phyloP scores from a whole-genome alignment of 2,329 filamentous ascomycete genomes.

The Diplodia intermedia region DNA sequence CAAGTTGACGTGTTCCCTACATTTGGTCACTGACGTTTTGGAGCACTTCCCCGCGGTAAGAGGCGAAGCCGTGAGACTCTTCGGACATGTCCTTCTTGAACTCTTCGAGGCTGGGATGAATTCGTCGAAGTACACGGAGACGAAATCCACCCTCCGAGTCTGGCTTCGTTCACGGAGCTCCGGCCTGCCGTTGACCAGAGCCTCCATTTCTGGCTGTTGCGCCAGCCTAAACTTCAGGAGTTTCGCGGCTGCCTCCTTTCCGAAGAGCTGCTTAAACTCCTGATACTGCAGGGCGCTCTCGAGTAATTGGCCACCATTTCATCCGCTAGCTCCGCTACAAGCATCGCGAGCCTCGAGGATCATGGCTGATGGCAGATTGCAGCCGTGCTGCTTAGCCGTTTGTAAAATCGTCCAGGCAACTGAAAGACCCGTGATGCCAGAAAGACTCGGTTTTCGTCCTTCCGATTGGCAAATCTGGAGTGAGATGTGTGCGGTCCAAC shows the following conservation, averaged over 20 bases:
- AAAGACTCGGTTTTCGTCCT: background rate
- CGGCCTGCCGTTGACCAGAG: background rate
- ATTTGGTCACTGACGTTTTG: too few species aligned
- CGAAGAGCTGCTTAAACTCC: conserved; percentile 1
- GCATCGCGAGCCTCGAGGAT: conserved; percentile 47
- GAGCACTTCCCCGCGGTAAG: too few species aligned
- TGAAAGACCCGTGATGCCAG: background rate
- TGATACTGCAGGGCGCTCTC: background rate
- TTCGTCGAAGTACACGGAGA: background rate
- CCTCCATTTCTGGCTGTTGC: background rate
- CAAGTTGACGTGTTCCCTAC: too few species aligned
- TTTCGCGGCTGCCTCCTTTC: background rate
- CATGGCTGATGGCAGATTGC: conserved; percentile 42
- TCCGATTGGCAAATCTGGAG: background rate
- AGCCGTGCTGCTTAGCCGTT: background rate
- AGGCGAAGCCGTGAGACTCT: background rate
- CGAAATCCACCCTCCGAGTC: background rate
- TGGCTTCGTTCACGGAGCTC: background rate
- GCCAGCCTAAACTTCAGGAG: background rate
- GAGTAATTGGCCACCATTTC: conserved; percentile 41
- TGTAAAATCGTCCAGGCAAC: background rate
- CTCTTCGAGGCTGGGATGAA: background rate
- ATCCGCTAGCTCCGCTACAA: conserved; percentile 42
- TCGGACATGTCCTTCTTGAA: conserved; percentile 9
- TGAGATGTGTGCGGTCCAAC: background rate